Conservation (phyloP, 768 basidiomycete species). For the Termitomyces sp. region DNA sequence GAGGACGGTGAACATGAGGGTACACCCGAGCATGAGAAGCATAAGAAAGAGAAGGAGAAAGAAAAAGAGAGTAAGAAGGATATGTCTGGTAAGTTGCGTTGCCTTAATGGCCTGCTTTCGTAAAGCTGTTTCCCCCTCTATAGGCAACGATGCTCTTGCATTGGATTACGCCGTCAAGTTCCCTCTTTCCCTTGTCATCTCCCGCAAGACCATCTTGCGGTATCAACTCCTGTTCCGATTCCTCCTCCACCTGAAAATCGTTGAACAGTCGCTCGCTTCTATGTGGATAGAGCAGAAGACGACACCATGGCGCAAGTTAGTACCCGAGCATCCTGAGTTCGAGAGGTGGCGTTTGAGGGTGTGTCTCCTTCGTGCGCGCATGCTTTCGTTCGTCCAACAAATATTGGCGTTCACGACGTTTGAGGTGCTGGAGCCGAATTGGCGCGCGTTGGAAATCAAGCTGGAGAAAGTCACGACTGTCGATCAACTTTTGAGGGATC, state of each 20-base stretch:
- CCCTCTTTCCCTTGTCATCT: slow-evolving; percentile 94
- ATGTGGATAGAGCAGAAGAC: slow-evolving; percentile 98
- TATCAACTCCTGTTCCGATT: slow-evolving; percentile 98
- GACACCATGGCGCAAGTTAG: slow-evolving; percentile 63
- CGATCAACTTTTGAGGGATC: slow-evolving; percentile 91
- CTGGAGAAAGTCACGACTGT: slow-evolving; percentile 87
- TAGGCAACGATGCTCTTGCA: slow-evolving; percentile 87
- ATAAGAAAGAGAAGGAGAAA: slow-evolving; percentile 53
- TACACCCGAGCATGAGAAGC: no score
- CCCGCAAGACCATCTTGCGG: slow-evolving; percentile 90
- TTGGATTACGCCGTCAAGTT: slow-evolving; percentile 96
- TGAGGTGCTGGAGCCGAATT: slow-evolving; percentile 94
- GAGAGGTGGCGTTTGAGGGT: slow-evolving; percentile 85
- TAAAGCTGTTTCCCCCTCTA: not conserved
- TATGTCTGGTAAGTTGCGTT: slow-evolving; percentile 49
- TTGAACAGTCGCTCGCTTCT: slow-evolving; percentile 79
- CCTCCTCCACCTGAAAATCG: slow-evolving; percentile 89
- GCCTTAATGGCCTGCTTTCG: not conserved
- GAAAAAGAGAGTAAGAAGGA: slow-evolving; percentile 67
- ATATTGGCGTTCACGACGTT: slow-evolving; percentile 90
- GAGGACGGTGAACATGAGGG: slow-evolving; percentile 49
- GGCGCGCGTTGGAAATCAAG: slow-evolving; percentile 81
- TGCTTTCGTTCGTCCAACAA: slow-evolving; percentile 94
- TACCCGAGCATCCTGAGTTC: slow-evolving; percentile 59
- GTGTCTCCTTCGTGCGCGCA: slow-evolving; percentile 79